Conservation (phyloP, 106 monocot genomes). For the Cymbidium sinense region DNA sequence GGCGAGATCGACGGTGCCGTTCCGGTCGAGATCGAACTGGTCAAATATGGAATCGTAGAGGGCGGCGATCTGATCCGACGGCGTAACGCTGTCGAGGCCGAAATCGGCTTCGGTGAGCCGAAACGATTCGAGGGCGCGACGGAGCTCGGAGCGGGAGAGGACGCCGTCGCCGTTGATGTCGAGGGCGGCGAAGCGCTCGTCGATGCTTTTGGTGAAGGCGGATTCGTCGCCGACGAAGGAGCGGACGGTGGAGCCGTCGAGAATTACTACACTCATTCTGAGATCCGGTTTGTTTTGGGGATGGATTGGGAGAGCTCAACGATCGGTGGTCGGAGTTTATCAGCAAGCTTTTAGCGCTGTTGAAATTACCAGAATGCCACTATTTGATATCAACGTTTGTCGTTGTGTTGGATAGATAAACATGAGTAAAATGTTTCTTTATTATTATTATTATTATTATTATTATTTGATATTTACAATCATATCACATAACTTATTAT, state of each 20-base stretch:
- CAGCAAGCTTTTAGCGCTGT: not conserved
- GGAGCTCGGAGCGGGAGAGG: constrained; percentile 64
- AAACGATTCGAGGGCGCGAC: constrained; percentile 54
- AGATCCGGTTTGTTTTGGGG: not conserved
- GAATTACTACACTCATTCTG: constrained; percentile 45
- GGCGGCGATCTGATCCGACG: constrained; percentile 42
- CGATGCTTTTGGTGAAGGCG: constrained; percentile 37
- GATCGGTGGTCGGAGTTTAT: not conserved
- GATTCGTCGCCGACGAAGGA: constrained; percentile 43
- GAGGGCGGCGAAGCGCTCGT: constrained; percentile 46
- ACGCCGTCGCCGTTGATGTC: constrained; percentile 69
- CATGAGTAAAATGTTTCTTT: no score
- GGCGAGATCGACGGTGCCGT: constrained; percentile 45
- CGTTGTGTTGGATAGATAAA: no score
- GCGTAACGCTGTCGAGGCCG: constrained; percentile 48
- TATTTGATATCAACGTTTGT: no score
- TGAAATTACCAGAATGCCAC: not conserved
- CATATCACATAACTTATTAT: no score
- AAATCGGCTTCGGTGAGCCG: constrained; percentile 56
- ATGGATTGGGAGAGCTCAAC: not conserved
- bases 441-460: no score
- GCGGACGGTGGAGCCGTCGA: constrained; percentile 61
- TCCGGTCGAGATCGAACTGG: constrained; percentile 49
- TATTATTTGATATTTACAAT: no score
- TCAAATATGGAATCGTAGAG: constrained; percentile 88